These are phyloP conservation scores for Russula compacta DNA, from an alignment of 768 basidiomycete genomes.

Conservation along the genomic window DNA sequence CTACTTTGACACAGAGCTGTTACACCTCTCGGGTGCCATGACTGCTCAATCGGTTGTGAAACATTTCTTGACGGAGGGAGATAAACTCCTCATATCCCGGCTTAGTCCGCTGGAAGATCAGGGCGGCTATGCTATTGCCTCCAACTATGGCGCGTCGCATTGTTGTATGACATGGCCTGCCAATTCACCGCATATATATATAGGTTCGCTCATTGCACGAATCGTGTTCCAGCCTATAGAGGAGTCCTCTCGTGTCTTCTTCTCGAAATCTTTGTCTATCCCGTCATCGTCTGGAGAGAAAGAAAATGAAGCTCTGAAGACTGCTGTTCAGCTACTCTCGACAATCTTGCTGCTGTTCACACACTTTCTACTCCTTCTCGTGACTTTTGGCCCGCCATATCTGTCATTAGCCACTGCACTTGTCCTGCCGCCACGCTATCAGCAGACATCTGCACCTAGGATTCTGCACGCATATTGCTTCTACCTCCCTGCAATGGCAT, in stretches of 20 bases:
- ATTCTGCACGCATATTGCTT: conserved; percentile 75
- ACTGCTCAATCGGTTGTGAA: conserved; percentile 86
- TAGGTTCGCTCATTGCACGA: conserved; percentile 87
- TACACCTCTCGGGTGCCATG: conserved; percentile 71
- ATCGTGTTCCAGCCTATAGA: conserved; percentile 94
- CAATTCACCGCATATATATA: neutral
- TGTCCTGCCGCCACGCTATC: conserved; percentile 62
- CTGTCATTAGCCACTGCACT: conserved; percentile 59
- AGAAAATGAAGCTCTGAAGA: conserved; percentile 18
- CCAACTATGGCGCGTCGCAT: conserved; percentile 72
- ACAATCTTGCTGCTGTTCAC: conserved; percentile 48
- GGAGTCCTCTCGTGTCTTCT: conserved; percentile 83
- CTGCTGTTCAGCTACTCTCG: conserved; percentile 41
- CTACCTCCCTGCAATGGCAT: conserved; percentile 82
- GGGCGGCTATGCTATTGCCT: conserved; percentile 91
- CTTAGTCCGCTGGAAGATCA: conserved; percentile 81
- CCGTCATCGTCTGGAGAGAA: neutral
- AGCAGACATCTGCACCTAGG: conserved; percentile 66
- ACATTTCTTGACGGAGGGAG: conserved; percentile 92
- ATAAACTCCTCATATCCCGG: conserved; percentile 80
- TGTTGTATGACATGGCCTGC: neutral
- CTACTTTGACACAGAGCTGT: conserved; percentile 39
- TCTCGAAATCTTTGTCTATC: conserved; percentile 49
- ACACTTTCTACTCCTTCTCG: conserved; percentile 63
- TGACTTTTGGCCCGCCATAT: conserved; percentile 69